A percentile compares a stretch with the other conserved stretches of the same genome.
Evolutionary conservation across 169 alveolate genomes (phyloP).

Genomic region (Plasmodium adleri): DNA sequence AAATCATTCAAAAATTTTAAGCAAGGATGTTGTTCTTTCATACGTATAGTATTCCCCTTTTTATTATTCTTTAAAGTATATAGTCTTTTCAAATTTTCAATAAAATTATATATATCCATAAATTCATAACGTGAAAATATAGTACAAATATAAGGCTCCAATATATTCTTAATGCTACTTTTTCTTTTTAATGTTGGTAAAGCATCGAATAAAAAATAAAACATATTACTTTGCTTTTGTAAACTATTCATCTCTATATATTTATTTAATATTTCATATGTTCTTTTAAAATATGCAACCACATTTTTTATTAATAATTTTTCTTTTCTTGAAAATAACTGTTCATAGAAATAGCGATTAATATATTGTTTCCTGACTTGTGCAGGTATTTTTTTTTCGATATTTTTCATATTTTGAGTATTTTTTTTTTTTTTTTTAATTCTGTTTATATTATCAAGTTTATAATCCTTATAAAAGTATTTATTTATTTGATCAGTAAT

Average conservation of each 20-base stretch:
- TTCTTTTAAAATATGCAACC: conserved; percentile 24
- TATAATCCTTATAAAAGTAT: too few relatives aligned
- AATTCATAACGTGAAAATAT: conserved; percentile 27
- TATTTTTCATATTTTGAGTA: not conserved
- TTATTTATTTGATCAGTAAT: too few relatives aligned
- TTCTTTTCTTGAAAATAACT: conserved; percentile 3
- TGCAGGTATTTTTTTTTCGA: not conserved
- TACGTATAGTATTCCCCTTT: conserved; percentile 16
- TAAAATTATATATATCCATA: conserved; percentile 45
- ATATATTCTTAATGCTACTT: conserved; percentile 6
- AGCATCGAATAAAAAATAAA: conserved; percentile 65
- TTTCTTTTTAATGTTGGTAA: conserved; percentile 28
- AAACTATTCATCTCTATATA: conserved; percentile 18
- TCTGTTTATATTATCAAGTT: too few relatives aligned
- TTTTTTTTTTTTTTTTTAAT: too few relatives aligned
- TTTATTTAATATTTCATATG: conserved; percentile 40
- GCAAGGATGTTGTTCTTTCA: conserved; percentile 16
- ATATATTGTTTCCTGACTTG: not conserved
- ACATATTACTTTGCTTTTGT: conserved; percentile 53
- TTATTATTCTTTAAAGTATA: conserved; percentile 34
- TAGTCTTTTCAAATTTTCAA: conserved; percentile 56
- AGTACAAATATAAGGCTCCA: conserved; percentile 26
- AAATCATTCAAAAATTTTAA: conserved; percentile 35
- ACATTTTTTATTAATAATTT: conserved; percentile 13
- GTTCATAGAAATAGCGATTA: not conserved